Evolutionary conservation across 208 protist genomes (phyloP).

Genomic region (Histomonas meleagridis): DNA sequence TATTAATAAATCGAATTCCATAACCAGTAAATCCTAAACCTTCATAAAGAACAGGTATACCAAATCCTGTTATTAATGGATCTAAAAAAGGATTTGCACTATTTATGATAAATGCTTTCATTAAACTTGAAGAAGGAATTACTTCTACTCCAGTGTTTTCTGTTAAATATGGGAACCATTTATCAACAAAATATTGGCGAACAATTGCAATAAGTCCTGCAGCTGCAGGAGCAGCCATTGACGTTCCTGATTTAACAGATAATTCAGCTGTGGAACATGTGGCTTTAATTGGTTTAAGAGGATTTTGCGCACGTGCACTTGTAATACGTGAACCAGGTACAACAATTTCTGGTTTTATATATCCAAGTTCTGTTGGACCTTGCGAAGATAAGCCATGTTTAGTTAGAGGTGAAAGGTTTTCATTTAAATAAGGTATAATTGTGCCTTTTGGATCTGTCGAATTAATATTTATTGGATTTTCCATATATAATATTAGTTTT

Average conservation of each 20-base stretch:
- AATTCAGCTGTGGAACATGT: too few relatives aligned
- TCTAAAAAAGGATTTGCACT: background rate
- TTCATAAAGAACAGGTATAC: background rate
- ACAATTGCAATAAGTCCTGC: background rate
- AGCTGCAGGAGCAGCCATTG: background rate
- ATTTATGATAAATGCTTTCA: background rate
- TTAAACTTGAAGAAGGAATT: background rate
- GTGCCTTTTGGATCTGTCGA: too few relatives aligned
- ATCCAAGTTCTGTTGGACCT: background rate
- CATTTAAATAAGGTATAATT: too few relatives aligned
- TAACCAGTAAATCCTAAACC: background rate
- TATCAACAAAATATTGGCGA: background rate
- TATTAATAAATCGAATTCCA: background rate
- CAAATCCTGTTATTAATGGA: background rate
- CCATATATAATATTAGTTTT: too few relatives aligned
- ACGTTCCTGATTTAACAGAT: background rate
- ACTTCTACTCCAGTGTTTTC: background rate
- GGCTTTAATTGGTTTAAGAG: too few relatives aligned
- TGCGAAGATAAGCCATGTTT: too few relatives aligned
- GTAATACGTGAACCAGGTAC: background rate
- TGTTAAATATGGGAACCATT: background rate
- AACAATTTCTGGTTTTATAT: background rate
- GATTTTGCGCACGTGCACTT: background rate
- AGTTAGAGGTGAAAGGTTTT: too few relatives aligned
- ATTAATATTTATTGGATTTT: too few relatives aligned